Percentiles rank a stretch among this genome's conserved stretches.
Conservation (phyloP, 2,329 filamentous ascomycete genomes). For the Beauveria sp. region DNA sequence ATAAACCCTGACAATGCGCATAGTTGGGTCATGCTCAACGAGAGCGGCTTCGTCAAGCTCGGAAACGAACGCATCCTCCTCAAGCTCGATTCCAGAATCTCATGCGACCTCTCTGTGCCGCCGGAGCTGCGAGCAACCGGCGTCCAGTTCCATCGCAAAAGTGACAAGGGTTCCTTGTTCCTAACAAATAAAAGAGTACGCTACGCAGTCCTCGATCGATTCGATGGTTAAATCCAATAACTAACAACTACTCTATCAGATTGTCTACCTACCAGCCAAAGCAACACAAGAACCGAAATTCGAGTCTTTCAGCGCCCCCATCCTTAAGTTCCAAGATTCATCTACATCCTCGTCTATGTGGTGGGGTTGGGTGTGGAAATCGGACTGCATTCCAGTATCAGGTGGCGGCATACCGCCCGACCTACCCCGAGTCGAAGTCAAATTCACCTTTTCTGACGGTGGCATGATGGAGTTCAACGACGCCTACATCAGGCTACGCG, state of each 20-base stretch:
- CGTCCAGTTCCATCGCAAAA: conserved; percentile 60
- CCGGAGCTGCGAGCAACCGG: conserved; percentile 53
- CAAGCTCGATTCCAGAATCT: conserved; percentile 71
- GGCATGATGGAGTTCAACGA: conserved; percentile 89
- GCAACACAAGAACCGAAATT: conserved; percentile 54
- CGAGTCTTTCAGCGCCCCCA: conserved; percentile 82
- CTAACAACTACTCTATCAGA: conserved; percentile 36
- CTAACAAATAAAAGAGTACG: conserved; percentile 80
- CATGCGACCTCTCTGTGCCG: conserved; percentile 64
- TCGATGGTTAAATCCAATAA: not conserved
- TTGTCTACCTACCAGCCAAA: conserved; percentile 77
- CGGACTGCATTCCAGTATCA: conserved; percentile 68
- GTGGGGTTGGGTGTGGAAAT: conserved; percentile 89
- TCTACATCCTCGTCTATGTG: conserved; percentile 75
- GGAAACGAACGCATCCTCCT: conserved; percentile 77
- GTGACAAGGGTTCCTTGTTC: conserved; percentile 66
- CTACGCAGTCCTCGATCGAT: not conserved
- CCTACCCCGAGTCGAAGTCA: conserved; percentile 67
- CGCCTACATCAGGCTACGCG: conserved; percentile 75
- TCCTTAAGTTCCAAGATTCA: conserved; percentile 80
- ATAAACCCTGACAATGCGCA: conserved; percentile 46
- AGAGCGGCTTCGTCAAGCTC: conserved; percentile 72
- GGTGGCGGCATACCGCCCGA: conserved; percentile 75
- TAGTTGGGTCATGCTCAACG: conserved; percentile 87
- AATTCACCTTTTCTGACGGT: conserved; percentile 86